Evolutionary conservation across 225 moss, liverwort and hornwort genomes (phyloP).

Genomic region (Polytrichum commune): DNA sequence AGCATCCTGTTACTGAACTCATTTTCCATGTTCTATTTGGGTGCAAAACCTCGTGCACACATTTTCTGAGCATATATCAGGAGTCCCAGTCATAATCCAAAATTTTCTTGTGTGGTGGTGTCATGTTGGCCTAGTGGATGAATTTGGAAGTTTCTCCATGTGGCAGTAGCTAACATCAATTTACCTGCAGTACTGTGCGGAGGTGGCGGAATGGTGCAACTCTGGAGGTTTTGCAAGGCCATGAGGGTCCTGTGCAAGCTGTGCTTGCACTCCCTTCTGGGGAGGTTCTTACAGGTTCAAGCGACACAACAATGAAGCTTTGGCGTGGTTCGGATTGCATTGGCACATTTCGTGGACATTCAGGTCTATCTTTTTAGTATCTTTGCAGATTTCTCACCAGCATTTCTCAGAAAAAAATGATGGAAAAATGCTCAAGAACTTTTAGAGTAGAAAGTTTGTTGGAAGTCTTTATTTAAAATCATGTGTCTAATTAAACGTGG

Average conservation of each 20-base stretch:
- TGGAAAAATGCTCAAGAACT: no score
- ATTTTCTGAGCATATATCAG: no score
- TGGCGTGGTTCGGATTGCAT: constrained; percentile 89
- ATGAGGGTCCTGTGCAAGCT: constrained; percentile 96
- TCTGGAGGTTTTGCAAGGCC: constrained; percentile 79
- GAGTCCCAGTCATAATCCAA: no score
- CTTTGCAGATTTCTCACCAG: no score
- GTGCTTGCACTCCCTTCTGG: constrained; percentile 73
- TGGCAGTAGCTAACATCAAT: no score
- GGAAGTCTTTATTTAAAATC: not conserved
- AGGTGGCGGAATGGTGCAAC: constrained; percentile 84
- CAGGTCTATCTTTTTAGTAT: constrained; percentile 45
- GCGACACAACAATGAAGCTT: constrained; percentile 84
- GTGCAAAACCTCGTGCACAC: not conserved
- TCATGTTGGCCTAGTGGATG: no score
- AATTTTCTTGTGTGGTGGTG: no score
- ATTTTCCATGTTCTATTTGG: not conserved
- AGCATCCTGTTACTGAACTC: not conserved
- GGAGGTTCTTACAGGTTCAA: constrained; percentile 90
- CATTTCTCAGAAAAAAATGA: no score
- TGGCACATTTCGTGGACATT: constrained; percentile 77
- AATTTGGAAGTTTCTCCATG: no score
- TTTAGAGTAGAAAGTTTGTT: not conserved
- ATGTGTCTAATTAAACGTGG: no score
- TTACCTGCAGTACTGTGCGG: constrained; percentile 70